phyloP scores from a whole-genome alignment of 2,329 filamentous ascomycete species.

The Hawksworthiomyces lignivorus region DNA sequence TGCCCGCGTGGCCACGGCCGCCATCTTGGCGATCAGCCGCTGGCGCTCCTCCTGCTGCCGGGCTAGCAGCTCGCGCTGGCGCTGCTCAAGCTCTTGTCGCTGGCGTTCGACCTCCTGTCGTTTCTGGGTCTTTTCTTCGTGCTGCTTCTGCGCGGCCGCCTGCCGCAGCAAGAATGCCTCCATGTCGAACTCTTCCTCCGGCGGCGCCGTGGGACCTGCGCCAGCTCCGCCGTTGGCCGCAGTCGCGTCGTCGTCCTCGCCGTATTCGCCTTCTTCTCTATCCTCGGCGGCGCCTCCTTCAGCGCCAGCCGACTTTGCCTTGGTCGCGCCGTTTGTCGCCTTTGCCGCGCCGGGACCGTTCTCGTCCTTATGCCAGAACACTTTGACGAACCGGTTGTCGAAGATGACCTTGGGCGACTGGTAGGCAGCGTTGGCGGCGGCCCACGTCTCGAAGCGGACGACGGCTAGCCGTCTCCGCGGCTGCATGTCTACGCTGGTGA shows the following conservation, averaged over 20 bases:
- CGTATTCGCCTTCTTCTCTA: slow-evolving; percentile 8
- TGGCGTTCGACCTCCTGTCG: slow-evolving; percentile 55
- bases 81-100: slow-evolving; percentile 53
- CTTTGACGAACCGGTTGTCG: slow-evolving; percentile 78
- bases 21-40: slow-evolving; percentile 54
- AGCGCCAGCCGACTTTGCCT: background rate
- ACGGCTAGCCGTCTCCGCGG: slow-evolving; percentile 59
- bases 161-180: slow-evolving; percentile 63
- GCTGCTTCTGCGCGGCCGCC: slow-evolving; percentile 60
- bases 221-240: slow-evolving; percentile 3
- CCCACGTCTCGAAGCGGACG: slow-evolving; percentile 61
- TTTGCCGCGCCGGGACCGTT: background rate
- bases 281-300: slow-evolving; percentile 10
- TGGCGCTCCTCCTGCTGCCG: slow-evolving; percentile 58
- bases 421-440: slow-evolving; percentile 61
- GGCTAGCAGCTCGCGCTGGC: slow-evolving; percentile 53
- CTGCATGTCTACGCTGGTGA: slow-evolving; percentile 58
- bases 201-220: slow-evolving; percentile 27
- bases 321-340: slow-evolving; percentile 2
- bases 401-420: slow-evolving; percentile 73
- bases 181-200: slow-evolving; percentile 47
- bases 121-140: slow-evolving; percentile 58
- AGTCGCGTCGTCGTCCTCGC: background rate
- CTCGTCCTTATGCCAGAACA: slow-evolving; percentile 65
- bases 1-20: slow-evolving; percentile 25